Conservation (phyloP, 2,329 filamentous ascomycete genomes). For the Dryadomyces quercivorus region DNA sequence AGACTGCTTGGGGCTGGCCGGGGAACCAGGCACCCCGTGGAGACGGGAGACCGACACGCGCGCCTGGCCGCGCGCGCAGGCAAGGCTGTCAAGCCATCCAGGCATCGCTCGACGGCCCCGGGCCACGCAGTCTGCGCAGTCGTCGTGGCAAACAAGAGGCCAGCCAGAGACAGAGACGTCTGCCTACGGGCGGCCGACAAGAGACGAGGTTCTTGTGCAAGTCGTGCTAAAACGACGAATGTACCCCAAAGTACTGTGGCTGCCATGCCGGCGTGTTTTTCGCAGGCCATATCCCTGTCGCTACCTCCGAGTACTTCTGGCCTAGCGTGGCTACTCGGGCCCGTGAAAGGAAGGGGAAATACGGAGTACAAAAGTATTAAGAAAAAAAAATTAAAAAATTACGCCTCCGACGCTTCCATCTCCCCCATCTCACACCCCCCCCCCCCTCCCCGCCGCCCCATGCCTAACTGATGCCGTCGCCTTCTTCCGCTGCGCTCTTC, state of each 20-base stretch:
- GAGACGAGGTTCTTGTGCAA: constrained; percentile 8
- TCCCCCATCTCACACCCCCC: not conserved
- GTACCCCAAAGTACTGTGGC: not conserved
- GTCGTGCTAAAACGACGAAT: constrained; percentile 3
- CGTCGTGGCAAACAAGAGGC: no score
- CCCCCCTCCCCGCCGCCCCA: not conserved
- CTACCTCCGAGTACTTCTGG: not conserved
- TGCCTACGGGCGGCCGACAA: not conserved
- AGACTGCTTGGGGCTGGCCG: no score
- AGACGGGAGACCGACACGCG: no score
- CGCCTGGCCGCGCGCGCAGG: no score
- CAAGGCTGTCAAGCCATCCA: no score
- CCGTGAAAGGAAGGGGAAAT: constrained; percentile 1
- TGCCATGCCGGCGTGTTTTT: no score
- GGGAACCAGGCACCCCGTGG: no score
- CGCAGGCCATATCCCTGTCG: not conserved
- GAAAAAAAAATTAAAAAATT: not conserved
- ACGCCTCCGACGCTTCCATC: not conserved
- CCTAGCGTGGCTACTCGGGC: constrained; percentile 1
- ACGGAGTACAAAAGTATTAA: not conserved
- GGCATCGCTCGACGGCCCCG: no score
- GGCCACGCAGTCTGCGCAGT: no score
- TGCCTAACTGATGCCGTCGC: constrained; percentile 1
- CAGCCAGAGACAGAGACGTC: no score
- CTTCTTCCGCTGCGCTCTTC: constrained; percentile 4